These are phyloP conservation scores for Fusarium sp. DNA, from an alignment of 2,329 filamentous ascomycete genomes.

Conservation along the genomic window DNA sequence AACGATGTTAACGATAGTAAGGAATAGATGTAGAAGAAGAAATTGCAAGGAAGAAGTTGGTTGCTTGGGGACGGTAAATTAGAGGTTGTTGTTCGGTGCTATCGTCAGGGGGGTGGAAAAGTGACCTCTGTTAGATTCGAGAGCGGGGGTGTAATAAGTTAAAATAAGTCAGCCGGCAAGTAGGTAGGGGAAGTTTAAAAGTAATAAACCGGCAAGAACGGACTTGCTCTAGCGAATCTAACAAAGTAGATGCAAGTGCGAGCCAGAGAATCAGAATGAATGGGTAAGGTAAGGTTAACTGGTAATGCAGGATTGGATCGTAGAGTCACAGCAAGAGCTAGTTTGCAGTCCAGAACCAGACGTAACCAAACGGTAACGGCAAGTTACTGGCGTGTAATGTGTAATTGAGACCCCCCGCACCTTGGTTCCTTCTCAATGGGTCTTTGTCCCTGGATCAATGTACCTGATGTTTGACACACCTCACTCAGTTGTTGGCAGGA, in stretches of 20 bases:
- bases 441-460: constrained; percentile 39
- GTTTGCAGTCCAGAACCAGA: constrained; percentile 9
- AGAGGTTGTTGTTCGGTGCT: constrained; percentile 28
- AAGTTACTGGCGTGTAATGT: constrained; percentile 18
- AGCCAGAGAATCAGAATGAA: constrained; percentile 32
- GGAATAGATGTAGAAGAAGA: neutral
- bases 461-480: constrained; percentile 40
- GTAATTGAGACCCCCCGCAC: constrained; percentile 32
- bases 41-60: constrained; percentile 20
- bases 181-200: neutral
- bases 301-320: neutral
- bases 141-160: constrained; percentile 42
- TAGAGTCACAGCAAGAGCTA: constrained; percentile 28
- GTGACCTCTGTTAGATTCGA: constrained; percentile 25
- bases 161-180: constrained; percentile 9
- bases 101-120: constrained; percentile 42
- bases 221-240: constrained; percentile 10
- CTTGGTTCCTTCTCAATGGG: constrained; percentile 6
- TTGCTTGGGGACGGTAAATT: constrained; percentile 36
- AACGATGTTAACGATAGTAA: constrained; percentile 11
- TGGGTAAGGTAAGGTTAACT: neutral
- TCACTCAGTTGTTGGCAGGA: constrained; percentile 28
- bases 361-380: neutral
- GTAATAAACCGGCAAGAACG: constrained; percentile 18
- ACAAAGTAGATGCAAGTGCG: constrained; percentile 31